Evolutionary conservation across 768 basidiomycete genomes (phyloP), one percentile per base, ranked within the genome.

Genomic region (Leccinellum rugosiceps): DNA sequence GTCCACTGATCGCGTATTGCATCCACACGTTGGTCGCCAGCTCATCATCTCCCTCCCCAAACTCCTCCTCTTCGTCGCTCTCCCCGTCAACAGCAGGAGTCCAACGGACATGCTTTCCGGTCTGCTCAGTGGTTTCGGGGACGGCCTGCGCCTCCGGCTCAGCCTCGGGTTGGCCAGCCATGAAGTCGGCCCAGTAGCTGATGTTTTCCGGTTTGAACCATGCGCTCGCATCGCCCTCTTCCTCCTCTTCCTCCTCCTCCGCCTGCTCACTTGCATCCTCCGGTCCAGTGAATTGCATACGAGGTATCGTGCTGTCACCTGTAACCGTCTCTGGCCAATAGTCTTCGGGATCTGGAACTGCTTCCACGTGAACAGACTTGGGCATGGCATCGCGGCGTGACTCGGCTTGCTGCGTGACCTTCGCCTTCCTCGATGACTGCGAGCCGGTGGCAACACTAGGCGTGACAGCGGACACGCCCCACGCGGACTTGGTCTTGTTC

Each of bases 1-100:
- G 64, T 32, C 70, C 70, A 25, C 60, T 63, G 56, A 73, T 64
- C 5, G 71, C 71, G 7, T 63, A 70, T 21, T 72, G 68, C 66
- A 72, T 60, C 71, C 71, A 72, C 49, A 73, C 34, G 26, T 56
- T 59, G 17, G 56, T 56, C 31, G 44, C 70, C 53, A 72, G 47
- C 1, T 45, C 52, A 2, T 60, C 58, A 10, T 63, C 68, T 6
- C 13, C 55, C 1, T 41, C 68, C 13, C 51, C 70, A 10, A 49
- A 26, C 32, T 45, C 72, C 1, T 70, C 72, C 1, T 70, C 72
- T 2, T 66, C 71, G 0, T 68, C 66, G 43, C 60, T 64, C 34
- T 67, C 67, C 25, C 49, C 58, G 13, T 17, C 17, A 17, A 57
- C 35, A 4, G 55, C 48, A 1, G 71, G 71, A 19, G 61, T 72